Conservation (phyloP, 306 rosid genomes). For the Gynostemma pentaphyllum region DNA sequence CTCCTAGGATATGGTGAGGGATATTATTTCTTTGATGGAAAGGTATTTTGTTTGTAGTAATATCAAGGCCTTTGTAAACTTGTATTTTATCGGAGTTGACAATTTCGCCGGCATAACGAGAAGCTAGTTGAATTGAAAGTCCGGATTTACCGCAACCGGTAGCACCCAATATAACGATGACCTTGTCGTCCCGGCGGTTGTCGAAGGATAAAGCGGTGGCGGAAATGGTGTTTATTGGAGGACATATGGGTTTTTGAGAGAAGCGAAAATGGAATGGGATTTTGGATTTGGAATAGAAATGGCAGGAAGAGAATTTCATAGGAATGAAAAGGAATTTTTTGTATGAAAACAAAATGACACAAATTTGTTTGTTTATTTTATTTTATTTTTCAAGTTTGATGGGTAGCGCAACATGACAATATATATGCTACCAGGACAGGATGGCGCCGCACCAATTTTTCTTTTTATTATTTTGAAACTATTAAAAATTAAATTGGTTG, state of each 20-base stretch:
- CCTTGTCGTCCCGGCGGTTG: no score
- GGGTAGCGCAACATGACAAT: not conserved
- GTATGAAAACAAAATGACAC: not conserved
- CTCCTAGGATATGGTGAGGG: not conserved
- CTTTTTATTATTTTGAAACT: no score
- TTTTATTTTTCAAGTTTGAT: not conserved
- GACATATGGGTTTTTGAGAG: not conserved
- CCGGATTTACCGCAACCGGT: constrained; percentile 9
- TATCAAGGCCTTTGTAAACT: not conserved
- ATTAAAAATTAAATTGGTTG: no score
- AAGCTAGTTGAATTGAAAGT: not conserved
- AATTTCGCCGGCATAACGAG: not conserved
- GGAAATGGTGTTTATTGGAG: not conserved
- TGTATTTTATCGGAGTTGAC: constrained; percentile 7
- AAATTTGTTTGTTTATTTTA: no score
- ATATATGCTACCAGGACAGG: not conserved
- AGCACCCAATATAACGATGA: not conserved
- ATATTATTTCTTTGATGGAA: not conserved
- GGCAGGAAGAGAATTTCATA: not conserved
- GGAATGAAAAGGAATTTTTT: not conserved
- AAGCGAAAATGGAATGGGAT: not conserved
- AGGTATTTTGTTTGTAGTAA: constrained; percentile 3
- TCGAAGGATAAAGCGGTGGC: not conserved
- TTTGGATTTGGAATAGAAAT: not conserved
- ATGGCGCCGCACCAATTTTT: not conserved